These are phyloP conservation scores for Panellus pusillus DNA, from an alignment of 768 basidiomycete species.

Conservation along the genomic window DNA sequence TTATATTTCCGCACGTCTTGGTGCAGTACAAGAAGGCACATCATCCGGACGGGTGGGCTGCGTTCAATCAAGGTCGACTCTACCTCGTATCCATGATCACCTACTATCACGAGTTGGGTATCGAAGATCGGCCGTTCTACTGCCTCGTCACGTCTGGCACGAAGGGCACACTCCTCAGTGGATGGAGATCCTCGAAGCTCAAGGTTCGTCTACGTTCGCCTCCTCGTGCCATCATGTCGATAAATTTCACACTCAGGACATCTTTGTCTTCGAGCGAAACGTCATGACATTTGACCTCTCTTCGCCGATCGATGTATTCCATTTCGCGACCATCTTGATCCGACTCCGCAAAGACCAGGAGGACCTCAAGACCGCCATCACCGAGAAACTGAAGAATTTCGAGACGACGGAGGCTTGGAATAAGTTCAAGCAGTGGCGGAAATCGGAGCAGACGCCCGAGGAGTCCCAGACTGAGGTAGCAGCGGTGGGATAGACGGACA, in stretches of 20 bases:
- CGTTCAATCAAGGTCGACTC: neutral
- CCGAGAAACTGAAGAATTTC: neutral
- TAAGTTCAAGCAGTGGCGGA: too few species aligned
- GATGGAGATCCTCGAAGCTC: constrained; percentile 1
- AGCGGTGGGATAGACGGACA: too few species aligned
- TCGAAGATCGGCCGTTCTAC: constrained; percentile 8
- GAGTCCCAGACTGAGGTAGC: too few species aligned
- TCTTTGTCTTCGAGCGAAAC: constrained; percentile 1
- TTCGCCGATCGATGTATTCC: neutral
- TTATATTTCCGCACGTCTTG: neutral
- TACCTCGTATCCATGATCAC: constrained; percentile 2
- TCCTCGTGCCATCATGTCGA: neutral
- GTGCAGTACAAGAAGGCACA: constrained; percentile 1
- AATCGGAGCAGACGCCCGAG: neutral
- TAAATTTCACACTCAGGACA: neutral
- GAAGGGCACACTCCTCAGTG: neutral
- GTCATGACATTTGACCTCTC: constrained; percentile 4
- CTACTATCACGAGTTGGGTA: constrained; percentile 3
- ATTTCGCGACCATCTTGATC: constrained; percentile 4
- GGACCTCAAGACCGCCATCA: neutral
- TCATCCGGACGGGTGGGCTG: neutral
- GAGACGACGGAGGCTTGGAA: neutral
- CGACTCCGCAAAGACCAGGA: constrained; percentile 1
- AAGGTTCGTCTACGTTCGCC: neutral
- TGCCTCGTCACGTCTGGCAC: neutral